Base-by-base conservation (phyloP, 257 asterid species). In the Apocynum venetum region DNA sequence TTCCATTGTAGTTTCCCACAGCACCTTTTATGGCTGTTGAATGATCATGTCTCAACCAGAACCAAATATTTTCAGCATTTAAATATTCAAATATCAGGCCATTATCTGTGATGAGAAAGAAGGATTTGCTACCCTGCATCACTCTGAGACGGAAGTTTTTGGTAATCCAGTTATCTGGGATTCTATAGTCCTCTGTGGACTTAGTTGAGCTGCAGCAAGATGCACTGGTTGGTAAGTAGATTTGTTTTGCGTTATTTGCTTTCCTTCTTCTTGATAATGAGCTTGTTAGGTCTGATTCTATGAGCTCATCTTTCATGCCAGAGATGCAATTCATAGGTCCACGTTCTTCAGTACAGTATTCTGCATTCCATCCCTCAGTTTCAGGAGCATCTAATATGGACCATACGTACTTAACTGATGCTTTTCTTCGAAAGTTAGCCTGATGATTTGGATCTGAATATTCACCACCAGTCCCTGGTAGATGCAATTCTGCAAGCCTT, bases 321-420 rank as follows among this genome's bases (percentile, higher is more conserved):
- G 76, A 19, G 53, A 94, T 83, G 87, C 98, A 94, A 76, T 94
- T 91, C 5, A 82, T 53, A 17, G 97, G 98, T 66, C 97, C 97
- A 3, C 80, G 90, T 78, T 89, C 91, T 81, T 89, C 97, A 20
- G 83, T 90, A 83, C 98, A 94, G 44, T 94, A 92, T 72, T 94
- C 96, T 0, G 91, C 91, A 72, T 94, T 94, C 98, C 98, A 94
- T 55, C 98, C 98, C 84, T 94, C 98, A 0, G 91, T 86, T 82
- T 92, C 97, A 0, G 98, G 97, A 72, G 97, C 92, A 63, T 94
- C 97, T 80, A 92, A 4, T 36, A 89, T 17, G 2, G 97, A 92
- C 98, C 98, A 94, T 3, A 89, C 89, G n/a, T 92, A 89, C 76
- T 85, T 92, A 38, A 77, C 79, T 17, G 80, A 51, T 4, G 90